Base-by-base conservation (phyloP, 2,329 filamentous ascomycete genomes). In the Pleurostoma richardsiae region DNA sequence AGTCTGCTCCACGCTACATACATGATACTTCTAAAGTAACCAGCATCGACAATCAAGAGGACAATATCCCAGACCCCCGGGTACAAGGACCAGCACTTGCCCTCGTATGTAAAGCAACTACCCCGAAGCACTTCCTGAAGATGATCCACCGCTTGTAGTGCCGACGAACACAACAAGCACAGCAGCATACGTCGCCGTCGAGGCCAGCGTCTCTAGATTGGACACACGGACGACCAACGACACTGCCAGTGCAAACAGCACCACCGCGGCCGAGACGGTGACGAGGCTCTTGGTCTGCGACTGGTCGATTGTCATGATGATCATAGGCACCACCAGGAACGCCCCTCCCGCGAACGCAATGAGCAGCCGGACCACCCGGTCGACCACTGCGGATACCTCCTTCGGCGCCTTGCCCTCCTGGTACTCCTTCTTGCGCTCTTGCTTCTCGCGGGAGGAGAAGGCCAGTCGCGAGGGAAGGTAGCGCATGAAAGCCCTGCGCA, bases 91-190 rank as follows among this genome's bases (percentile, higher is more conserved):
- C 19, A 19, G 19, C 19, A 19, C 19, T 19, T 19, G 19, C 19
- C 19, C 19, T 19, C 19, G 19, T 19, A 19, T 19, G 19, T 19
- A 19, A 19, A 19, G 2, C 19, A 19, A 19, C 19, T 19, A 19
- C 19, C 19, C 19, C 19, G 19, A 19, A 19, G 19, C 19, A 19
- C 19, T 19, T 19, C 19, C 19, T 19, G 19, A 19, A 19, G 19
- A 19, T 19, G 19, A 19, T 19, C 19, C 19, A 19, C 19, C 19
- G 19, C 19, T 19, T 19, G 19, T 19, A 19, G 50, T 53, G 27
- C 52, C 54, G 2, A 56, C 53, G 44, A 55, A 55, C 27, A 54
- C 53, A 6, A 53, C 53, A 19, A 56, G 41, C 5, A 56, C 53
- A 8, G 53, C 53, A n/a, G 51, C 49, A 30, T 54, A 53, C 4